Evolutionary conservation across 257 asterid genomes (phyloP).

Genomic region (Mentha longifolia): DNA sequence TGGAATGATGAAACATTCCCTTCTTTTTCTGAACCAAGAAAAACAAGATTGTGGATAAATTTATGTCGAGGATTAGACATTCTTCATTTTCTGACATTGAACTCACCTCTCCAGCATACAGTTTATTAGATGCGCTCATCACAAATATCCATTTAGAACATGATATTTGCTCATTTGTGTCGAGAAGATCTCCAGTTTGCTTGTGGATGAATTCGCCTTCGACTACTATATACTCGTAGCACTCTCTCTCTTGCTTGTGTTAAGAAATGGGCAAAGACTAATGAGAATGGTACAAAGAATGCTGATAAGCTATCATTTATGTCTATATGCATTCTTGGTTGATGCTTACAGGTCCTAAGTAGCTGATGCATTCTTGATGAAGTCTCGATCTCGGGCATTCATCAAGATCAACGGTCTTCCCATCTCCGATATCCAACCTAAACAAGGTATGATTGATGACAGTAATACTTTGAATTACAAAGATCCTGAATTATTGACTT

Average conservation of each 20-base stretch:
- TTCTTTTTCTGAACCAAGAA: conserved; percentile 56
- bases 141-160: conserved; percentile 78
- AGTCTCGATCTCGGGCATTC: conserved; percentile 68
- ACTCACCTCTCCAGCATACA: conserved; percentile 73
- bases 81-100: background rate
- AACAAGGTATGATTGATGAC: conserved; percentile 17
- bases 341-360: conserved; percentile 74
- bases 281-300: conserved; percentile 8
- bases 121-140: conserved; percentile 63
- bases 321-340: background rate
- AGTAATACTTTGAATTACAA: background rate
- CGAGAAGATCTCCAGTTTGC: conserved; percentile 54
- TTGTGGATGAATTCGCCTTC: conserved; percentile 60
- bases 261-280: conserved; percentile 20
- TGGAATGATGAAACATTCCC: conserved; percentile 79
- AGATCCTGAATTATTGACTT: conserved; percentile 28
- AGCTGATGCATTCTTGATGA: conserved; percentile 62
- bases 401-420: conserved; percentile 63
- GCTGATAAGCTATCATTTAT: background rate
- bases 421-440: conserved; percentile 91
- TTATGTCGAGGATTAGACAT: background rate
- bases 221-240: conserved; percentile 58
- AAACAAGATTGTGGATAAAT: background rate
- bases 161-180: conserved; percentile 46
- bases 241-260: conserved; percentile 63